Evolutionary conservation across 805 yeast genomes (phyloP).

Genomic region (Suhomyces vadensis): DNA sequence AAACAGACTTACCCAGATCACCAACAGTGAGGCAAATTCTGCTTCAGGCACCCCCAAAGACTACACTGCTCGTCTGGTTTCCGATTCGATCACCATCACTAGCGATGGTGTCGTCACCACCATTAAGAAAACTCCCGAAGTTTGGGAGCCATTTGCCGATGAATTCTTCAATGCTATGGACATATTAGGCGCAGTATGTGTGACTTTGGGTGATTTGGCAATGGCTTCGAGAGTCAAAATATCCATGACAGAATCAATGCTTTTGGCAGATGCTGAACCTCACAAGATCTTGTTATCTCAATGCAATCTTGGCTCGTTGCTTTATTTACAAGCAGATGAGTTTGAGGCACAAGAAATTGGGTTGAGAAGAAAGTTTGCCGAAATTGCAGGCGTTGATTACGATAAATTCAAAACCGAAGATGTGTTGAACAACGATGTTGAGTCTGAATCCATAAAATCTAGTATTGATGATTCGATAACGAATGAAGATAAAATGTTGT

Average conservation of each 20-base stretch:
- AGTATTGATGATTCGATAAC: conserved; percentile 4
- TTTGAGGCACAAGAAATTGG: conserved; percentile 50
- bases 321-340: conserved; percentile 66
- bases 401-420: conserved; percentile 15
- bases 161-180: conserved; percentile 81
- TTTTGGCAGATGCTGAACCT: conserved; percentile 66
- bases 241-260: conserved; percentile 70
- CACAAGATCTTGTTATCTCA: conserved; percentile 64
- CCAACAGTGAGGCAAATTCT: conserved; percentile 1
- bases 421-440: conserved; percentile 7
- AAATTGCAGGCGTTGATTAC: conserved; percentile 27
- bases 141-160: conserved; percentile 73
- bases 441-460: conserved; percentile 5
- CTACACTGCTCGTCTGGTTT: conserved; percentile 18
- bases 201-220: conserved; percentile 66
- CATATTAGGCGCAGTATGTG: conserved; percentile 66
- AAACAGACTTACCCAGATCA: conserved; percentile 4
- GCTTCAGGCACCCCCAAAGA: background rate
- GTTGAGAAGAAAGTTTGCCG: conserved; percentile 25
- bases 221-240: conserved; percentile 62
- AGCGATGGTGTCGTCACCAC: conserved; percentile 19
- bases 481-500: conserved; percentile 31
- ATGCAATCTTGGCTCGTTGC: conserved; percentile 68
- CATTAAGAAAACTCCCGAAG: conserved; percentile 42
- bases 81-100: conserved; percentile 17